Evolutionary conservation across 2,329 filamentous ascomycete genomes (phyloP), one percentile per base, ranked within the genome.

Genomic region (Botrytis deweyae): DNA sequence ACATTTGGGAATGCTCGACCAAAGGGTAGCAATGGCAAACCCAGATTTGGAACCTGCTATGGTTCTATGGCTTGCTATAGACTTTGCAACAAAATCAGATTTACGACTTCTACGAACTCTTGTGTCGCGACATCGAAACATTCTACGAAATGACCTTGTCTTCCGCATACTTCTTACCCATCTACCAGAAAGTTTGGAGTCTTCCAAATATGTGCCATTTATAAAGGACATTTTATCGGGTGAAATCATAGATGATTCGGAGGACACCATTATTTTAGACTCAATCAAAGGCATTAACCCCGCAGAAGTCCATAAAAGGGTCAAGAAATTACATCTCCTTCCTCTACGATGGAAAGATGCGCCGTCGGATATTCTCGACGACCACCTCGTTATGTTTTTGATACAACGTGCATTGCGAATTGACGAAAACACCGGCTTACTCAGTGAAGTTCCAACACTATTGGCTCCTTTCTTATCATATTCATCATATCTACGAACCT

Each of bases 81-180:
- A 93, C 79, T 87, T 91, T 78, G 89, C 93, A 72, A 87, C 88
- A 75, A 88, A 88, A 78, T 87, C 89, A 80, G 88, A 95, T 80
- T 85, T 94, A 78, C 81, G 86, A 77, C 86, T 87, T 76, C 84
- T 96, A 74, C 86, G 87, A 73, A 85, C 84, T 71, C 84, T 96
- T 75, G 86, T 89, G 70, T 84, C 87, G 36, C 84, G 85, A 58
- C 84, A 92, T 77, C 82, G 83, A 71, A 84, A 87, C 72, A 86
- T 90, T 55, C 84, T 96, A 72, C 85, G 87, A 42, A 86, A 88
- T 63, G 89, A 92, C 73, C 84, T 94, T 22, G 81, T 93, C 38
- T 85, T 96, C 74, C 90, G 91, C 63, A 90, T 96, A 71, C 83
- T 97, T 36, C 86, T 97, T 64, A 93, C 91, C 33, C 93, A 91